phyloP scores from a whole-genome alignment of 768 basidiomycete genomes.

The Lactarius deliciosus region DNA sequence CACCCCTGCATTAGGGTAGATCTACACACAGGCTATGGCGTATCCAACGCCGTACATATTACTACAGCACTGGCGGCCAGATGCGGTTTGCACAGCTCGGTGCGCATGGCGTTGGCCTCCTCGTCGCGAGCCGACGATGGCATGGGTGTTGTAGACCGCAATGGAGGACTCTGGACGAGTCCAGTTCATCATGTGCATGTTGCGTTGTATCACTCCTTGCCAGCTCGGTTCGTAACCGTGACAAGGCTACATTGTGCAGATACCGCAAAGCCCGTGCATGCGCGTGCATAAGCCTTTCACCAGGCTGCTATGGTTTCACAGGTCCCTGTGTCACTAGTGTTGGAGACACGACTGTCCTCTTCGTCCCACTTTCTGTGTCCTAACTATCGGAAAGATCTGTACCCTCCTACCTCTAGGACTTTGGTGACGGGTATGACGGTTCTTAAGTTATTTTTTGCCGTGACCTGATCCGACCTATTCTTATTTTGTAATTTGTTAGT shows the following conservation, averaged over 20 bases:
- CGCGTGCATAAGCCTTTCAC: no score
- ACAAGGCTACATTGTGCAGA: conserved; percentile 45
- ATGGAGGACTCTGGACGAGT: no score
- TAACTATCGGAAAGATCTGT: not conserved
- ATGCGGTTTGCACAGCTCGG: no score
- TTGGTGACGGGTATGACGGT: not conserved
- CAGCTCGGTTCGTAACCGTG: conserved; percentile 49
- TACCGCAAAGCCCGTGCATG: conserved; percentile 38
- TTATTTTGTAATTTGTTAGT: not conserved
- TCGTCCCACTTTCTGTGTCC: not conserved
- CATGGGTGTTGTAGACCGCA: no score
- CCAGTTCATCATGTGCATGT: no score
- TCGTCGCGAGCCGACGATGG: no score
- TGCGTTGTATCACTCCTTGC: no score
- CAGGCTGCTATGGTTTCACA: no score
- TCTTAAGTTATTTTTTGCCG: not conserved
- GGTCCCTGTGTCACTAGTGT: no score
- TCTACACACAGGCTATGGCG: not conserved
- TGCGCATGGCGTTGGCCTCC: no score
- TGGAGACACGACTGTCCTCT: no score
- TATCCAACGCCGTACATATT: not conserved
- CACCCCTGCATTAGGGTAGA: not conserved
- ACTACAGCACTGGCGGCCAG: not conserved
- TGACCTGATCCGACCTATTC: no score
- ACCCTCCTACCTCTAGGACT: not conserved